Evolutionary conservation across 129 eudicot genomes (phyloP), one percentile per base, ranked within the genome.

Genomic region (Artemisia annua): DNA sequence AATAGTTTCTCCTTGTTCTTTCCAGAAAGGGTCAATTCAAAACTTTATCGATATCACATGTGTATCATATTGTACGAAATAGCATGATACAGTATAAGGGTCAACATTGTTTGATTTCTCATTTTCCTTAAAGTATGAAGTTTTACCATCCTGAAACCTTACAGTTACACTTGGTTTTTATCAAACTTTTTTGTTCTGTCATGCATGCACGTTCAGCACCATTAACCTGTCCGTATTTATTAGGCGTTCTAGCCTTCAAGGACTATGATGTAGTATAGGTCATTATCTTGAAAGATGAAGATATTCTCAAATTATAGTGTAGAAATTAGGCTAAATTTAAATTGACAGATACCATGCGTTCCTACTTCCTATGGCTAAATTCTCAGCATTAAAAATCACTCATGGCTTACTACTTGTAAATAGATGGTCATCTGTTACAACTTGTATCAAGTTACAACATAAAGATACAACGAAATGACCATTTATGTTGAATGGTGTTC

Each of bases 61-160:
- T 50, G 24, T 1, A 22, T 14, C 26, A 68, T 26, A 11, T 68
- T 6, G 13, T 50, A 4, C 49, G 52, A 48, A 13, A 48, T 48
- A 22, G 3, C 57, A 19, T 48, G 20, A 67, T 51, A 67, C 71
- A 67, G 28, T 66, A 10, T 18, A 46, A 46, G 71, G 46, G 20
- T 44, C 54, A 44, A 46, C 56, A 46, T 48, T 48, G 35, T 66
- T 66, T 48, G 56, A 66, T 46, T 19, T 66, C 12, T 66, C 43
- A 48, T 48, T 66, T 44, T 16, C 39, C 30, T 48, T 11, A 5
- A 35, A 7, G 2, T 35, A 7, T 17, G 5, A 17, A 19, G 32
- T 9, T 57, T 0, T 54, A 54, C 18, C 59, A 54, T 16, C 22
- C 59, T 20, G 19, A 54, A 54, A 54, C 22, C 8, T 20, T 3